Percentiles rank a stretch among this genome's conserved stretches.
Conservation (phyloP, 2,329 filamentous ascomycete genomes). For the Dactylella cylindrospora region DNA sequence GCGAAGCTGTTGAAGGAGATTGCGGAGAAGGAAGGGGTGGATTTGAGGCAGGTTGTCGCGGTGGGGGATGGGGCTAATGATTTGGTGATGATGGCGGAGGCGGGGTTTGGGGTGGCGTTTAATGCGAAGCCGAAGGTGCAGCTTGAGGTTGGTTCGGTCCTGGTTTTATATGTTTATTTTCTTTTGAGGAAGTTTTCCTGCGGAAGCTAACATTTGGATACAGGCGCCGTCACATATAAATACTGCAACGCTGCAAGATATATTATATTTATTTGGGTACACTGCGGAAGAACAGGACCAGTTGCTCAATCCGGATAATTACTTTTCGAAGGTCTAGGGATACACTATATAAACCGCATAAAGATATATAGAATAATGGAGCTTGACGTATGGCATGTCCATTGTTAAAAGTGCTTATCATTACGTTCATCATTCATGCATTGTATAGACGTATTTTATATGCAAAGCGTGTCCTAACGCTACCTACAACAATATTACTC, state of each 20-base stretch:
- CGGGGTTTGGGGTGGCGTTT: slow-evolving; percentile 77
- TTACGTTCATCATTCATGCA: too few species aligned
- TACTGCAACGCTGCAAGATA: slow-evolving; percentile 67
- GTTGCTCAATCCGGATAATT: slow-evolving; percentile 22
- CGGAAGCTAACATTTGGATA: too few species aligned
- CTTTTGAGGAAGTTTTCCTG: too few species aligned
- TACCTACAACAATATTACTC: too few species aligned
- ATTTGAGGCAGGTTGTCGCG: slow-evolving; percentile 68
- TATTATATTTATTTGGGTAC: slow-evolving; percentile 74
- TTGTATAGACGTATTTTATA: too few species aligned
- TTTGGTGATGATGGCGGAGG: slow-evolving; percentile 73
- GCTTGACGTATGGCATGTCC: too few species aligned
- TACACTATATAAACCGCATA: too few species aligned
- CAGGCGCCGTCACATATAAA: slow-evolving; percentile 70
- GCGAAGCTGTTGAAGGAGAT: slow-evolving; percentile 70
- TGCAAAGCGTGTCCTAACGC: too few species aligned
- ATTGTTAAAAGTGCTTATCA: too few species aligned
- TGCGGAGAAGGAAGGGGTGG: slow-evolving; percentile 66
- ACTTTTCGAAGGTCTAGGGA: too few species aligned
- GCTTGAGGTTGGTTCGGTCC: slow-evolving; percentile 58
- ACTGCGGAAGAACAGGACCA: slow-evolving; percentile 61
- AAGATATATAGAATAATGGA: background rate
- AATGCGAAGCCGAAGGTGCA: slow-evolving; percentile 83
- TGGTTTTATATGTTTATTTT: too few species aligned
- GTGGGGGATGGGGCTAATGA: slow-evolving; percentile 84